Base-by-base conservation (phyloP, 225 moss, liverwort and hornwort species). In the Bryum argenteum region DNA sequence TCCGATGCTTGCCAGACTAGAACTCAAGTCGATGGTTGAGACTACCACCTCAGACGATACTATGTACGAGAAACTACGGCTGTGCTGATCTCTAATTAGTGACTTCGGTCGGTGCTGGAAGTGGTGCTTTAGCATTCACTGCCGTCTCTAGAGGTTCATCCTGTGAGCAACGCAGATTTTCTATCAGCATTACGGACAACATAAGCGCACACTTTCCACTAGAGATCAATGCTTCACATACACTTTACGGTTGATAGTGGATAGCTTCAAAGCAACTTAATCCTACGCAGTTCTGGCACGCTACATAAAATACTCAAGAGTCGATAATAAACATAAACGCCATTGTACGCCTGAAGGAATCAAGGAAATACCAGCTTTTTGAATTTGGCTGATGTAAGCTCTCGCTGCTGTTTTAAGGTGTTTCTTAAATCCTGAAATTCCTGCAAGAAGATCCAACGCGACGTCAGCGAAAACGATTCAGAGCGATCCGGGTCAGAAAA, bases 371-470 rank as follows among this genome's bases (percentile, higher is more conserved):
- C 81, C 84, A 81, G 75, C 61, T 81, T 78, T 41, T 78, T 65
- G 6, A 72, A 61, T 75, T 78, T 81, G 8, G 59, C 72, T 13
- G 78, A 68, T 10, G 84, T 75, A 52, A 84, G 63, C 26, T 85
- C 85, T 39, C 81, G 78, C 71, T 85, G 82, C 64, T 85, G 82
- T 71, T 82, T 82, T 38, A 82, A 74, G 60, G 85, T 82, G 68
- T 74, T 76, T 61, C 82, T 63, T 55, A 85, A 67, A 44, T 82
- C 85, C 74, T 82, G 85, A 69, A 82, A 82, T 74, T 85, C 85
- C 85, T 85, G 68, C 57, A 58, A 63, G 53, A 67, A 60, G 20
- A 55, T 4, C 10, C 1, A 41, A 62, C 0, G 11, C 9, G 21
- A 51, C 43, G 16, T 40, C 9, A 66, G 38, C 18, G 15, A 42